These are phyloP conservation scores for Podaxis sp. DNA, from an alignment of 768 basidiomycete genomes.

Conservation along the genomic window DNA sequence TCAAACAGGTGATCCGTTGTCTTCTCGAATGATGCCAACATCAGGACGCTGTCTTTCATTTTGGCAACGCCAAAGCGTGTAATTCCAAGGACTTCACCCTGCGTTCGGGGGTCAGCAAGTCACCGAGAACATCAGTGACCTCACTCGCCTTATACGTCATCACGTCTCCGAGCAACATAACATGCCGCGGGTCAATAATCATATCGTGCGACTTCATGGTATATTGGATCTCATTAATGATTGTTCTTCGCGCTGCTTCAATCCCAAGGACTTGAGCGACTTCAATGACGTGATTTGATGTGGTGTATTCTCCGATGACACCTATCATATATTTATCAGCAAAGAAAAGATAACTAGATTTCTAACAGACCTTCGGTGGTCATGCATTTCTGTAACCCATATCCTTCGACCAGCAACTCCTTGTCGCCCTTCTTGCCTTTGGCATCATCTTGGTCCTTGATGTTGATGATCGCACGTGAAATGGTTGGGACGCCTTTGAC, in stretches of 20 bases:
- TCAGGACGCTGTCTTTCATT: conserved; percentile 99
- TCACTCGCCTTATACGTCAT: conserved; percentile 90
- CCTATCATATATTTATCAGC: conserved; percentile 44
- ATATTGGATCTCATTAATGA: conserved; percentile 95
- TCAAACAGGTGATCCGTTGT: conserved; percentile 99
- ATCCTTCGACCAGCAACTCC: conserved; percentile 93
- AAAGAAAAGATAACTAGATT: conserved; percentile 11
- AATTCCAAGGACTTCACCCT: conserved; percentile 98
- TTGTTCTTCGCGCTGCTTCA: conserved; percentile 91
- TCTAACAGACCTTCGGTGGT: conserved; percentile 76
- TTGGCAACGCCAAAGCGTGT: conserved; percentile 99
- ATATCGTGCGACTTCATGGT: conserved; percentile 98
- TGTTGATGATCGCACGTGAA: conserved; percentile 92
- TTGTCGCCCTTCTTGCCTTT: conserved; percentile 85
- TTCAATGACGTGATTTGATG: conserved; percentile 97
- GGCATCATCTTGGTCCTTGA: conserved; percentile 82
- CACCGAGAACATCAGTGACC: neutral
- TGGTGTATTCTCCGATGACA: conserved; percentile 88
- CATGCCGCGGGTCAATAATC: conserved; percentile 97
- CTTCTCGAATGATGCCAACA: conserved; percentile 99
- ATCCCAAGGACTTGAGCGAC: conserved; percentile 95
- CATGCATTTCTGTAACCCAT: conserved; percentile 97
- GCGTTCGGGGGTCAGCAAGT: conserved; percentile 9
- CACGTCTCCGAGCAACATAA: conserved; percentile 97
- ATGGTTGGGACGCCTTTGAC: conserved; percentile 89